Evolutionary conservation across 2,329 filamentous ascomycete genomes (phyloP).

Genomic region (Aspergillus puulaauensis): DNA sequence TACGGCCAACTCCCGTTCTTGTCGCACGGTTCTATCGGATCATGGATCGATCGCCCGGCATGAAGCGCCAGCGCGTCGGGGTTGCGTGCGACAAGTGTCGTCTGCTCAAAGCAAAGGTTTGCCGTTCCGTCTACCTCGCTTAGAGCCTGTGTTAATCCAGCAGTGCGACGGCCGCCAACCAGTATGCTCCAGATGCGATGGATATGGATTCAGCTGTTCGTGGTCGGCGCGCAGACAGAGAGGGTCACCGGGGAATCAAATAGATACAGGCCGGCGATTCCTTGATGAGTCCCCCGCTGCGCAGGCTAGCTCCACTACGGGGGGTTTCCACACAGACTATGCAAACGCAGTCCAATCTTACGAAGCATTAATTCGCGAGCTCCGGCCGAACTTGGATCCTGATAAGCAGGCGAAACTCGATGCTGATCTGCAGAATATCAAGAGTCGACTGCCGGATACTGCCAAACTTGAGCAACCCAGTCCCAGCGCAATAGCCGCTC

Average conservation of each 20-base stretch:
- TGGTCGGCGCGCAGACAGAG: constrained; percentile 21
- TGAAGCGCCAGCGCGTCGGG: constrained; percentile 21
- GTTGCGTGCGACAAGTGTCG: constrained; percentile 26
- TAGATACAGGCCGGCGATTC: neutral
- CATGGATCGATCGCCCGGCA: constrained; percentile 48
- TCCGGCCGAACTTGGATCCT: neutral
- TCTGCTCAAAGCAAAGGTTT: constrained; percentile 24
- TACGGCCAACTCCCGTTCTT: neutral
- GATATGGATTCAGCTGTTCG: constrained; percentile 28
- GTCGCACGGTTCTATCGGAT: neutral
- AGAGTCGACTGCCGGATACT: neutral
- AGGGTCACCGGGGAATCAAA: neutral
- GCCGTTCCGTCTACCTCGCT: neutral
- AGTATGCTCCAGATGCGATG: constrained; percentile 27
- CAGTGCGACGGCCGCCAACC: constrained; percentile 31
- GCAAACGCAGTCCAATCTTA: neutral
- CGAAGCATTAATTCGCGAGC: neutral
- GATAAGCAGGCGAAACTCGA: neutral
- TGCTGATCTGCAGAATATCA: neutral
- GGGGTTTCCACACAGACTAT: neutral
- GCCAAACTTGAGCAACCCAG: neutral
- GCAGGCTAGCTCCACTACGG: neutral
- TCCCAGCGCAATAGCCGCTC: neutral
- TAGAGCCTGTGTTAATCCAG: neutral
- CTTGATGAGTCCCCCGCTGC: neutral